phyloP scores from a whole-genome alignment of 2,329 filamentous ascomycete species.

The Colletotrichum sidae region DNA sequence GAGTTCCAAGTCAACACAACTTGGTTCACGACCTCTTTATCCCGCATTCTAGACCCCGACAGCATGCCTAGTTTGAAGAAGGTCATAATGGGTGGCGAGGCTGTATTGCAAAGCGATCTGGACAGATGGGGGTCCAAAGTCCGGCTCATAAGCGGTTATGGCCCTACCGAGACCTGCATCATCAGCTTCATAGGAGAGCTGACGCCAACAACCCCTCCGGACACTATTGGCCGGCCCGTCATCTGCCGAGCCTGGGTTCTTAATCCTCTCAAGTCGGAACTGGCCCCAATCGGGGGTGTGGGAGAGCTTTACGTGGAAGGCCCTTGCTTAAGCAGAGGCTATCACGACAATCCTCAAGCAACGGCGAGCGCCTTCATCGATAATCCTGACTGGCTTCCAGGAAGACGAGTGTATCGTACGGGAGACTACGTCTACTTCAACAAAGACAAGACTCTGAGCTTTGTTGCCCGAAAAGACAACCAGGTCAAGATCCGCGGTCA shows the following conservation, averaged over 20 bases:
- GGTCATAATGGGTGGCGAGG: slow-evolving; percentile 22
- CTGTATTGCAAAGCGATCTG: slow-evolving; percentile 45
- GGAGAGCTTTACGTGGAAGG: slow-evolving; percentile 26
- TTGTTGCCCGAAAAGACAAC: slow-evolving; percentile 61
- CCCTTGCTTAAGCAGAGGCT: slow-evolving; percentile 13
- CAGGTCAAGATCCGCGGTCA: slow-evolving; percentile 67
- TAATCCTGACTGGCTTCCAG: slow-evolving; percentile 9
- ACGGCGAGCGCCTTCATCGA: slow-evolving; percentile 20
- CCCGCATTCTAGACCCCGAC: slow-evolving; percentile 23
- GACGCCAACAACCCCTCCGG: slow-evolving; percentile 1
- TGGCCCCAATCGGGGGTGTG: slow-evolving; percentile 41
- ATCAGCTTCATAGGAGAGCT: slow-evolving; percentile 47
- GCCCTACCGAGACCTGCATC: slow-evolving; percentile 27
- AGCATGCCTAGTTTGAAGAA: slow-evolving; percentile 7
- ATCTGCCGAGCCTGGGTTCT: slow-evolving; percentile 42
- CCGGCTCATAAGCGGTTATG: slow-evolving; percentile 17
- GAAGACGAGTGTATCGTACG: slow-evolving; percentile 55
- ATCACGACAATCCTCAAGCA: slow-evolving; percentile 10
- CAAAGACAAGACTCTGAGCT: slow-evolving; percentile 54
- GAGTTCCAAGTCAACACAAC: slow-evolving; percentile 25
- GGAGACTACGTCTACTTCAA: slow-evolving; percentile 60
- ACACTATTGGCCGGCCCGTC: slow-evolving; percentile 41
- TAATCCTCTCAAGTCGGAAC: slow-evolving; percentile 38
- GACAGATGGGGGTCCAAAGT: slow-evolving; percentile 47
- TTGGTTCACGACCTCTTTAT: slow-evolving; percentile 16